Conservation (phyloP, 2,329 filamentous ascomycete genomes). For the Geoglossum cookeanum region DNA sequence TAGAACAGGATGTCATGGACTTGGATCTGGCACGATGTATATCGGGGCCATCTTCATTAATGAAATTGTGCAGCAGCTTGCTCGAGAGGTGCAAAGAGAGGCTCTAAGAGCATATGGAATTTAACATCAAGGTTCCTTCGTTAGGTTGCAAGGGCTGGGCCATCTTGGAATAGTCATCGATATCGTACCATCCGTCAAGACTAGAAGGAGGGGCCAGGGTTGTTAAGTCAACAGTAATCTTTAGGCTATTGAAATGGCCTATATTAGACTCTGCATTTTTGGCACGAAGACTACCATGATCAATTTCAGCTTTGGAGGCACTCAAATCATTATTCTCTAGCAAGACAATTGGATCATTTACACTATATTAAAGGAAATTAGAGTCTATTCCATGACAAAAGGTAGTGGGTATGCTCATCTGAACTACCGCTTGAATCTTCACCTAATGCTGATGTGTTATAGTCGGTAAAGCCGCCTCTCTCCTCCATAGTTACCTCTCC, state of each 20-base stretch:
- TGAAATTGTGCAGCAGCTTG: slow-evolving; percentile 1
- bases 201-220: too few species aligned
- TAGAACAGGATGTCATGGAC: slow-evolving; percentile 6
- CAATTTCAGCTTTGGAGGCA: neutral
- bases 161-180: neutral
- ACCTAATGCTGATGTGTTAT: too few species aligned
- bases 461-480: too few species aligned
- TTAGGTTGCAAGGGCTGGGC: neutral
- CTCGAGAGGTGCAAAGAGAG: neutral
- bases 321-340: neutral
- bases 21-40: slow-evolving; percentile 4
- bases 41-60: slow-evolving; percentile 3
- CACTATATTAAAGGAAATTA: neutral
- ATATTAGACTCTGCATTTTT: too few species aligned
- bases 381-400: neutral
- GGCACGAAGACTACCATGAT: neutral
- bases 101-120: neutral
- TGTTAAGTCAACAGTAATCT: too few species aligned
- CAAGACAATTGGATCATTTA: neutral
- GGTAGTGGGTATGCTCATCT: too few species aligned
- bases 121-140: neutral
- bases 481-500: too few species aligned
- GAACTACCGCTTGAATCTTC: too few species aligned
- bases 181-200: too few species aligned
- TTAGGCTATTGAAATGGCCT: too few species aligned